phyloP scores from a whole-genome alignment of 106 monocot genomes.

The Iris macrosiphon region DNA sequence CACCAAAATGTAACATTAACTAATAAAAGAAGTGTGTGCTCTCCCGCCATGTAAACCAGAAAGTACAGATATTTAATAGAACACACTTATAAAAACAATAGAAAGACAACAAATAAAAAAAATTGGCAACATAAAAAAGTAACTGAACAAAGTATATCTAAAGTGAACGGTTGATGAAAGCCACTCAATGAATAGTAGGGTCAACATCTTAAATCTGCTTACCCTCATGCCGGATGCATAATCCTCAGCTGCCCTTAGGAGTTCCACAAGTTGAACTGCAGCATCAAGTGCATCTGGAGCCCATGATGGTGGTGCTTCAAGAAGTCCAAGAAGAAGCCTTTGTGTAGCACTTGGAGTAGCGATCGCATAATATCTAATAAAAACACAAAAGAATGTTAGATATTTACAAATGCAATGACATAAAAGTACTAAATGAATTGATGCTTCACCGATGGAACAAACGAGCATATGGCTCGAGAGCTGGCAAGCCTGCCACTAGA shows the following conservation, averaged over 20 bases:
- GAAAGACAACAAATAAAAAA: too few relatives aligned
- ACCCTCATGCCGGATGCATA: slow-evolving; percentile 93
- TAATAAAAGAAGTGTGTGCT: too few relatives aligned
- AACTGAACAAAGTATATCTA: too few relatives aligned
- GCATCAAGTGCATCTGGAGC: slow-evolving; percentile 99
- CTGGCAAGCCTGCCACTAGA: slow-evolving; percentile 84
- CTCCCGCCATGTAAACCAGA: too few relatives aligned
- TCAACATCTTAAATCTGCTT: slow-evolving; percentile 6
- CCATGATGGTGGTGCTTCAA: slow-evolving; percentile 99
- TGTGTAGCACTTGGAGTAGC: slow-evolving; percentile 98
- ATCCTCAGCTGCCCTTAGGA: slow-evolving; percentile 96
- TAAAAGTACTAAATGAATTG: background rate
- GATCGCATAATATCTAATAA: slow-evolving; percentile 88
- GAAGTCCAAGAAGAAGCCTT: slow-evolving; percentile 93
- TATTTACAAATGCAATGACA: background rate
- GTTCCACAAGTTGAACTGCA: slow-evolving; percentile 97
- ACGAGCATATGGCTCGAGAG: slow-evolving; percentile 96
- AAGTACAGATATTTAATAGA: too few relatives aligned
- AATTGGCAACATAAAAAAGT: too few relatives aligned
- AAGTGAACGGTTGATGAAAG: too few relatives aligned
- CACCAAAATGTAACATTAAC: too few relatives aligned
- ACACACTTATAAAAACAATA: too few relatives aligned
- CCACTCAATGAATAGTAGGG: too few relatives aligned
- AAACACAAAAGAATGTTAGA: slow-evolving; percentile 5
- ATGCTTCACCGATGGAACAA: slow-evolving; percentile 78